These are phyloP conservation scores for Fusarium palustre DNA, from an alignment of 2,329 filamentous ascomycete species.

Conservation along the genomic window DNA sequence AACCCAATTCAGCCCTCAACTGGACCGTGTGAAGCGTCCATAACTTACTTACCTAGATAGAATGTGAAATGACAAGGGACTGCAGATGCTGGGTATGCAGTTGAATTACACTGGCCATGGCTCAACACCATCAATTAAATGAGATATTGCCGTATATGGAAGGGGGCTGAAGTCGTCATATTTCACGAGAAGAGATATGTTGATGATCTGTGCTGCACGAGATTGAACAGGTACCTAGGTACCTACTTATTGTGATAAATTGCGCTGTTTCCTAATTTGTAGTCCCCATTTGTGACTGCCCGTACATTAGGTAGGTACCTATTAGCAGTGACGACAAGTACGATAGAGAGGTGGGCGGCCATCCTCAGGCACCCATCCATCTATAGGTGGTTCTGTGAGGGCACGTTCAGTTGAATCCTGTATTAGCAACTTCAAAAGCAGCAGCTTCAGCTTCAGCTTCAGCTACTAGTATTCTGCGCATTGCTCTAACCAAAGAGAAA, in stretches of 20 bases:
- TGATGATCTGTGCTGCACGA: neutral
- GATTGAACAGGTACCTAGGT: too few relatives aligned
- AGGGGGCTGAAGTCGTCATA: constrained; percentile 8
- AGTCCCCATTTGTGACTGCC: neutral
- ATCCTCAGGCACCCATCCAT: neutral
- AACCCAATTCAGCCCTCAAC: constrained; percentile 6
- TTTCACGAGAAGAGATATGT: neutral
- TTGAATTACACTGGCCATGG: constrained; percentile 10
- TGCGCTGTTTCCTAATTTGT: constrained; percentile 7
- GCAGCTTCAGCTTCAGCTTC: neutral
- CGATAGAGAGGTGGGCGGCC: neutral
- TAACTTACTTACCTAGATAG: neutral
- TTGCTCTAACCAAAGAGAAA: neutral
- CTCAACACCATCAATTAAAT: constrained; percentile 7
- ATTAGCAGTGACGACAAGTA: neutral
- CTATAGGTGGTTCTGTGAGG: neutral
- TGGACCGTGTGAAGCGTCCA: constrained; percentile 8
- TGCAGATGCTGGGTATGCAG: constrained; percentile 28
- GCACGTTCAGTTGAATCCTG: neutral
- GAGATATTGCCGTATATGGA: constrained; percentile 5
- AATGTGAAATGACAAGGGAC: constrained; percentile 12
- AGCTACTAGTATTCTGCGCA: neutral
- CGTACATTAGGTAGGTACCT: too few relatives aligned
- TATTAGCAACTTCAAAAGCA: neutral
- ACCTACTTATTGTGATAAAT: neutral